Percentiles rank a stretch among this genome's conserved stretches.
Conservation (phyloP, 345 rosid species). For the Eucalyptus pauciflora region DNA sequence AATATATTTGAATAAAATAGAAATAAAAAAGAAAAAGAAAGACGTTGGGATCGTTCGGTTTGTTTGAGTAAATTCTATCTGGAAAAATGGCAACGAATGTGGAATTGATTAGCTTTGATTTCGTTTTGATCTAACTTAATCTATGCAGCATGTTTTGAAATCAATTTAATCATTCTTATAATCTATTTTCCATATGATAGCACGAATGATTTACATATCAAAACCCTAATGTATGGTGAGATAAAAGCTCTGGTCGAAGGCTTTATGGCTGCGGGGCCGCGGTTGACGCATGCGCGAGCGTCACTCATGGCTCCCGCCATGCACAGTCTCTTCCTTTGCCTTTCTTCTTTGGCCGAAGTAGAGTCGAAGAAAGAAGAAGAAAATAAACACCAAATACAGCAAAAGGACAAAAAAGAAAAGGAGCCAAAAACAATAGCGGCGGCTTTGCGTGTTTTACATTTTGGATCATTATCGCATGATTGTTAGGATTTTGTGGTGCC, state of each 20-base stretch:
- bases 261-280: neutral
- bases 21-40: neutral
- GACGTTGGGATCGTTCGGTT: neutral
- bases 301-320: neutral
- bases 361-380: neutral
- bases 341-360: neutral
- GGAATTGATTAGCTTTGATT: neutral
- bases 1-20: neutral
- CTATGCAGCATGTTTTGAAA: neutral
- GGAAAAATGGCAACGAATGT: neutral
- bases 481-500: neutral
- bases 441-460: neutral
- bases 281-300: neutral
- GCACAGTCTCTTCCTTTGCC: neutral
- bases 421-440: neutral
- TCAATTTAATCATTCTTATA: neutral
- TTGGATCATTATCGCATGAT: neutral
- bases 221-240: neutral
- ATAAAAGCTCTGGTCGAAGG: neutral
- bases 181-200: neutral
- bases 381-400: neutral
- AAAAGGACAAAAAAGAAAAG: constrained; percentile 1
- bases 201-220: neutral
- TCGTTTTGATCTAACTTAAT: neutral
- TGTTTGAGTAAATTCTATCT: neutral